These are phyloP conservation scores for Rhypophila decipiens DNA, from an alignment of 495 filamentous ascomycete genomes.

Conservation along the genomic window DNA sequence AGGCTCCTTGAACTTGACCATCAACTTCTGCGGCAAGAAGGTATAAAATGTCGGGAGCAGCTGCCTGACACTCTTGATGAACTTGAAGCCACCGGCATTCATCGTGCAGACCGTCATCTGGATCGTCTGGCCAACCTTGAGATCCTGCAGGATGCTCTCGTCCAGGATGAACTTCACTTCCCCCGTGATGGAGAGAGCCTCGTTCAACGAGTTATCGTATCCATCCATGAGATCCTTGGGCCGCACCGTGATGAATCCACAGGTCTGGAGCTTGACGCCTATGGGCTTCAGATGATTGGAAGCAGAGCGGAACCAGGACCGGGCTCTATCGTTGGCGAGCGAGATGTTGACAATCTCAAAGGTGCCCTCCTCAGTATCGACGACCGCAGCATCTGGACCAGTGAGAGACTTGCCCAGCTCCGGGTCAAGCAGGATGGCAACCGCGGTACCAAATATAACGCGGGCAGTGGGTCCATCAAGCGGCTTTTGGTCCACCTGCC, in stretches of 20 bases:
- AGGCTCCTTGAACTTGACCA: slow-evolving; percentile 59
- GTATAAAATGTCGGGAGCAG: slow-evolving; percentile 53
- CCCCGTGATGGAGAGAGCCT: slow-evolving; percentile 8
- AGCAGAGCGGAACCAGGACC: slow-evolving; percentile 13
- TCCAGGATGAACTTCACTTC: slow-evolving; percentile 20
- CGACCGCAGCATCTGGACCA: neutral
- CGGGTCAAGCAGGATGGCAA: slow-evolving; percentile 11
- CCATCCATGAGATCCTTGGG: slow-evolving; percentile 31
- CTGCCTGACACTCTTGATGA: slow-evolving; percentile 54
- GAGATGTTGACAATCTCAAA: slow-evolving; percentile 30
- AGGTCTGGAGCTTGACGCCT: slow-evolving; percentile 21
- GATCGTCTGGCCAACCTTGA: slow-evolving; percentile 74
- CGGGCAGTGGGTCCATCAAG: slow-evolving; percentile 9
- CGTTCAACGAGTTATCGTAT: slow-evolving; percentile 22
- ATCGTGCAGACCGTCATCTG: slow-evolving; percentile 55
- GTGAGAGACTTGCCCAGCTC: slow-evolving; percentile 2
- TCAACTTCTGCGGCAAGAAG: slow-evolving; percentile 65
- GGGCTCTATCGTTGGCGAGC: slow-evolving; percentile 13
- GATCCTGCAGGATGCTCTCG: slow-evolving; percentile 49
- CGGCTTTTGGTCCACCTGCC: neutral
- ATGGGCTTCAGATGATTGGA: slow-evolving; percentile 17
- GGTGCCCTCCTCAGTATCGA: slow-evolving; percentile 17
- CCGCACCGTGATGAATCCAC: slow-evolving; percentile 32
- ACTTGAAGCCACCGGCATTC: slow-evolving; percentile 51
- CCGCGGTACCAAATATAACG: slow-evolving; percentile 4